phyloP scores from a whole-genome alignment of 2,329 filamentous ascomycete genomes.

The Alternaria hordeiaustralica region DNA sequence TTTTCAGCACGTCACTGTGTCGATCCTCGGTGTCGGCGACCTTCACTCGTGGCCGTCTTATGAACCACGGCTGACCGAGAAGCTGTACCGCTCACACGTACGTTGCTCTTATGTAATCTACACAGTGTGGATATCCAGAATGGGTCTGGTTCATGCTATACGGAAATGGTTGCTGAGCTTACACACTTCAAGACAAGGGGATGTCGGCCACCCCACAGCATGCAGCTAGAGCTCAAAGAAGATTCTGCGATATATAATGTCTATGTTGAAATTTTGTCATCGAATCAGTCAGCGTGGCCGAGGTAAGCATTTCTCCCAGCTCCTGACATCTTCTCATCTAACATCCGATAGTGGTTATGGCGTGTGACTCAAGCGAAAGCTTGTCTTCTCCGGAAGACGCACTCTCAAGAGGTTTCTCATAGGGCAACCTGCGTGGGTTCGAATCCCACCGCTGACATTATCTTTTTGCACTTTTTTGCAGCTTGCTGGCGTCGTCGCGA shows the following conservation, averaged over 20 bases:
- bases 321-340: background rate
- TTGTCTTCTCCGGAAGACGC: background rate
- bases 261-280: background rate
- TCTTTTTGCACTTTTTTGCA: background rate
- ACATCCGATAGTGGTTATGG: slow-evolving; percentile 7
- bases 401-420: slow-evolving; percentile 7
- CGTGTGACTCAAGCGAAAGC: slow-evolving; percentile 13
- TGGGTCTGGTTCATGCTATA: background rate
- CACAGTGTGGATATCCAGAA: background rate
- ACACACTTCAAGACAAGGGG: background rate
- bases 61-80: background rate
- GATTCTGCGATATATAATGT: background rate
- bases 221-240: background rate
- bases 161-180: background rate
- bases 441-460: slow-evolving; percentile 10
- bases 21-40: background rate
- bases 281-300: background rate
- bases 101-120: background rate
- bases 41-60: background rate
- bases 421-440: slow-evolving; percentile 13
- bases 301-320: background rate
- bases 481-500: background rate
- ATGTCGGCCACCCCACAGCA: background rate
- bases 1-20: background rate
- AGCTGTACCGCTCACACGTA: background rate